These are phyloP conservation scores for Phytopythium ostracodes DNA, from an alignment of 352 stramenopile genomes.

Conservation along the genomic window DNA sequence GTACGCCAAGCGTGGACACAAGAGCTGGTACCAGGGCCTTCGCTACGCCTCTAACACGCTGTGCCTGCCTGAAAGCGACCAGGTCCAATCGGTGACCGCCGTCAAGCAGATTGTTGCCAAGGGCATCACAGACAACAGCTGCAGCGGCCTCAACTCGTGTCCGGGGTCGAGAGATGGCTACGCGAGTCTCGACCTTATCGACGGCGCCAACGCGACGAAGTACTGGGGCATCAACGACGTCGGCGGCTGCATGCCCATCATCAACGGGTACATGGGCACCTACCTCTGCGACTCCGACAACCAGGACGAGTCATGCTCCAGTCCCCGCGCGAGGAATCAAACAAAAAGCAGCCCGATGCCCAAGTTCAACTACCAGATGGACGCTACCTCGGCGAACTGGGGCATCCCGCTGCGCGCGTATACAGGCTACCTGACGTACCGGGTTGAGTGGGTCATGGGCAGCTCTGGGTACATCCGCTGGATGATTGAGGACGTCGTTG, in stretches of 20 bases:
- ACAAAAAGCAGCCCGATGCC: constrained; percentile 33
- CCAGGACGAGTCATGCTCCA: constrained; percentile 29
- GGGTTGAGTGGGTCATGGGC: constrained; percentile 60
- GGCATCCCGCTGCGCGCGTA: constrained; percentile 33
- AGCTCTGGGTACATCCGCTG: constrained; percentile 44
- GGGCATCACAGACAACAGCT: constrained; percentile 46
- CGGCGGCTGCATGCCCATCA: constrained; percentile 43
- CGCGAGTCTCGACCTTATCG: constrained; percentile 30
- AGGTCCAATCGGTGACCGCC: constrained; percentile 28
- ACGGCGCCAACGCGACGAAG: constrained; percentile 17
- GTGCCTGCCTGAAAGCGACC: constrained; percentile 15
- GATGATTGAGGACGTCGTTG: constrained; percentile 38
- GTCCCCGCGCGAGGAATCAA: constrained; percentile 15
- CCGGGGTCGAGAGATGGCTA: constrained; percentile 45
- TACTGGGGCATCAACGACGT: constrained; percentile 60
- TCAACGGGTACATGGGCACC: constrained; percentile 44
- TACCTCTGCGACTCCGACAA: constrained; percentile 48
- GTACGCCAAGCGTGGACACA: constrained; percentile 30
- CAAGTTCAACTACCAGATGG: constrained; percentile 59
- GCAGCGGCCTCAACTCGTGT: constrained; percentile 36
- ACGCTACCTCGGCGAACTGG: constrained; percentile 53
- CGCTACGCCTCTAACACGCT: constrained; percentile 46
- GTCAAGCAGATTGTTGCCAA: constrained; percentile 25
- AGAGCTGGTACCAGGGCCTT: constrained; percentile 56
- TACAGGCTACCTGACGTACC: constrained; percentile 44